Base-by-base conservation (phyloP, 2,329 filamentous ascomycete genomes). In the Fusarium sp. region DNA sequence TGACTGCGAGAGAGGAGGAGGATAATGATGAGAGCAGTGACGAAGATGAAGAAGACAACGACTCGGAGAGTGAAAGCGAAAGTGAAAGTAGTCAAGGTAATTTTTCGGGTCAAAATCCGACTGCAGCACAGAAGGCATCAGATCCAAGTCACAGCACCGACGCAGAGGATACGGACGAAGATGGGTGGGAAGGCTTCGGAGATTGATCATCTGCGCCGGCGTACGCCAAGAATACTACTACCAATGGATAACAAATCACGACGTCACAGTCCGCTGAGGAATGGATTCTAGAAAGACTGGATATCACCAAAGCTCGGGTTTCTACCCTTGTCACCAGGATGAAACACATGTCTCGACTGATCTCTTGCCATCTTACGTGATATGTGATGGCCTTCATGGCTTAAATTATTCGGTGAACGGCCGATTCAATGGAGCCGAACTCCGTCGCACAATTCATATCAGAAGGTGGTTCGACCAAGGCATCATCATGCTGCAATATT, bases 181-280 rank as follows among this genome's bases (percentile, higher is more conserved):
- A 71, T 40, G 70, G 70, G 56, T 72, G 70, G 65, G 50, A 64
- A 25, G 70, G 70, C 19, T 46, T 71, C 47, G 70, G 53, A 41
- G 69, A 71, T 63, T 72, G 49, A 70, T 38, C 34, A 24, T 29
- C 31, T 25, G 15, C 46, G 45, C 19, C 26, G 28, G 51, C 19
- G 29, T 49, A 15, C 8, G 53, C 25, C 53, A 52, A 53, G 44
- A 43, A 44, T 11, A 44, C 12, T 45, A 35, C 28, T 31, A n/a
- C 25, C 15, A 11, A 38, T 29, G 28, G 25, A 19, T 24, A 26
- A 34, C 28, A 25, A 15, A 44, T 22, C 12, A 29, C n/a, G 25
- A 11, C 29, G 24, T 29, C 15, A 34, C 19, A 13, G 35, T 35
- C 15, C 26, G n/a, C 35, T 22, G 51, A 44, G 41, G 13, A 35